Base-by-base conservation (phyloP, 1,284 basidiomycete genomes). In the Thelephora terrestris region DNA sequence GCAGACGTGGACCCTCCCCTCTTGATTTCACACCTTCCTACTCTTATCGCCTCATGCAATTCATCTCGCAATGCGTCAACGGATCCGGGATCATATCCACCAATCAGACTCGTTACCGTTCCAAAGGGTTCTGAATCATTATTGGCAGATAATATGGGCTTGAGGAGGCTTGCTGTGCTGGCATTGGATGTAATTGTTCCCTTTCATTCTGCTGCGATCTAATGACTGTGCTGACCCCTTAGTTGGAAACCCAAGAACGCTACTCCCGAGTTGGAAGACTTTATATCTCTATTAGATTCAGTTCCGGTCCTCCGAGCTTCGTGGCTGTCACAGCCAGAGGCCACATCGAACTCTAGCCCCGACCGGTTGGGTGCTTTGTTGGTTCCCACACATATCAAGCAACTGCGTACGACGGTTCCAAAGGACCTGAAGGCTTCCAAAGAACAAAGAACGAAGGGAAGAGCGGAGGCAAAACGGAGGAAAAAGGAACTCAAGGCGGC, bases 321-420 rank as follows among this genome's bases (percentile, higher is more conserved):
- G n/a, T 91, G 85, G 85, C 70, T 85, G 10, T 59, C 67, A 2
- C 53, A 55, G 7, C n/a, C 50, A 17, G 45, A 32, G 7, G 48
- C 25, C 20, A 42, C 39, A 2, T 42, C 39, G 17, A 47, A 39
- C 37, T 24, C 47, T 46, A 53, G 46, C 46, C 52, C 60, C 23
- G 29, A 12, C 12, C 3, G 14, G 14, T 12, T 14, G 7, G 29
- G 12, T 32, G 29, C 7, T 32, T 32, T 32, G 4, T 64, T 81
- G n/a, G 69, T 86, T 36, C 80, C 85, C 4, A 86, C 91, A 0
- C 84, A 89, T 57, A 74, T 93, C 60, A 95, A 94, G 61, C 90
- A 91, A 52, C 64, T 93, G n/a, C 76, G 75, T 20, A 94, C 91
- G 0, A 81, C 81, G 20, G 76, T 79, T 2, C 91, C 91, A 0